phyloP scores from a whole-genome alignment of 331 rosid genomes.

The Acacia pycnantha region DNA sequence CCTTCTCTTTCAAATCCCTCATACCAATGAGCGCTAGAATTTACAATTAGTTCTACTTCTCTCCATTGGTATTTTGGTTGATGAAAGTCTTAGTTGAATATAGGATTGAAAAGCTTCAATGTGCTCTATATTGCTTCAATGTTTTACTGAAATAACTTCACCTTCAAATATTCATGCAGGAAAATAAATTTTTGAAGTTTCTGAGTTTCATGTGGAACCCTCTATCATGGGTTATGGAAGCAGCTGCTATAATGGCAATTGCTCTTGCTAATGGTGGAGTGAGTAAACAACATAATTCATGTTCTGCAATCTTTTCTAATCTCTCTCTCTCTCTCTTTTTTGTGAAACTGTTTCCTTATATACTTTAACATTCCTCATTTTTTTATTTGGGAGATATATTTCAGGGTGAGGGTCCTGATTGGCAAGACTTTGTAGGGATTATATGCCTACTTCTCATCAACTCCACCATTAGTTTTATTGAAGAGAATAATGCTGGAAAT shows the following conservation, averaged over 20 bases:
- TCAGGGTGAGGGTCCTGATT: constrained; percentile 87
- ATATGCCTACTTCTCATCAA: constrained; percentile 65
- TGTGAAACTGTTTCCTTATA: not conserved
- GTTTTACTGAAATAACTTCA: constrained; percentile 4
- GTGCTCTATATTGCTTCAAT: not conserved
- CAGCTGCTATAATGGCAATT: constrained; percentile 93
- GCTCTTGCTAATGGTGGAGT: constrained; percentile 89
- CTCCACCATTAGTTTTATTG: constrained; percentile 85
- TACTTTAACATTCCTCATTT: constrained; percentile 1
- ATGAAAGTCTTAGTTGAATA: not conserved
- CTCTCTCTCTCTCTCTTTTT: not conserved
- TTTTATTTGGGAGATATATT: constrained; percentile 27
- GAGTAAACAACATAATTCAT: constrained; percentile 34
- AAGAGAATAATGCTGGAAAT: constrained; percentile 86
- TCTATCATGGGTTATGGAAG: constrained; percentile 97
- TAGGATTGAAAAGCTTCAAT: not conserved
- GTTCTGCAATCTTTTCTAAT: not conserved
- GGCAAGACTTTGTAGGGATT: constrained; percentile 91
- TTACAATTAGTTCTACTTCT: constrained; percentile 2
- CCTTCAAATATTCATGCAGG: constrained; percentile 46
- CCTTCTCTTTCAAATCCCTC: no score
- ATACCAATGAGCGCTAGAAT: not conserved
- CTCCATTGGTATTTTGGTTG: not conserved
- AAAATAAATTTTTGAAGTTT: constrained; percentile 75
- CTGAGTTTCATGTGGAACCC: constrained; percentile 93